Percentiles rank a stretch among this genome's conserved stretches.
phyloP scores from a whole-genome alignment of 2,329 filamentous ascomycete species.

The Mycosphaerella sp. region DNA sequence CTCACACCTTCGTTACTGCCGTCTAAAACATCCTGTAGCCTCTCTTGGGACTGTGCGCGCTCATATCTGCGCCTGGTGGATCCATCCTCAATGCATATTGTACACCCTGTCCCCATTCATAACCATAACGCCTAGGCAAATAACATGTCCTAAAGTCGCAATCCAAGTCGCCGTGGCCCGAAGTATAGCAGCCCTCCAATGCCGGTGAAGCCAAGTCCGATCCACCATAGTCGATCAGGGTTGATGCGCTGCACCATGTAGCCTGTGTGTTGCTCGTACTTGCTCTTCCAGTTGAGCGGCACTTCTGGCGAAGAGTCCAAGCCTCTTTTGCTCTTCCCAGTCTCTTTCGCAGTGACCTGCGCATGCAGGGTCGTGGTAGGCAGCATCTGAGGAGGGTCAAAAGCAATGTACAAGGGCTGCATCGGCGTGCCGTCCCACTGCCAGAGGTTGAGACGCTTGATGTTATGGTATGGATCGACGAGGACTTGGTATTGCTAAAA shows the following conservation, averaged over 20 bases:
- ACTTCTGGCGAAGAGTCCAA: slow-evolving; percentile 27
- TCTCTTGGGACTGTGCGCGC: neutral
- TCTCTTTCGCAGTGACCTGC: slow-evolving; percentile 34
- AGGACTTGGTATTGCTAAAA: slow-evolving; percentile 42
- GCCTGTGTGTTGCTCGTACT: slow-evolving; percentile 19
- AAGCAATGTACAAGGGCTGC: slow-evolving; percentile 61
- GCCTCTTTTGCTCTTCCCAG: slow-evolving; percentile 20
- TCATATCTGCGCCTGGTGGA: neutral
- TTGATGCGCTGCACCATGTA: slow-evolving; percentile 35
- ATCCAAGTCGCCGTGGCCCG: slow-evolving; percentile 34
- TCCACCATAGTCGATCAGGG: slow-evolving; percentile 47
- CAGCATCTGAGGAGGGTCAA: slow-evolving; percentile 60
- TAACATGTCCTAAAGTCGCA: slow-evolving; percentile 17
- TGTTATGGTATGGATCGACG: slow-evolving; percentile 55
- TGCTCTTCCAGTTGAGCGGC: slow-evolving; percentile 33
- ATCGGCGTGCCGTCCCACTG: slow-evolving; percentile 58
- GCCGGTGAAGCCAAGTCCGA: slow-evolving; percentile 44
- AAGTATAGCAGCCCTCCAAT: slow-evolving; percentile 45
- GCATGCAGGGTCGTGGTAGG: slow-evolving; percentile 62
- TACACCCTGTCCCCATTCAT: neutral
- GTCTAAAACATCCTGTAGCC: neutral
- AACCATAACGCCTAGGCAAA: neutral
- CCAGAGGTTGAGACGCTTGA: slow-evolving; percentile 58
- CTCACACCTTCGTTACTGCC: neutral
- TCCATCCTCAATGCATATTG: neutral